Evolutionary conservation across 352 stramenopile genomes (phyloP), one percentile per base, ranked within the genome.

Genomic region (Elongisporangium anandrum): DNA sequence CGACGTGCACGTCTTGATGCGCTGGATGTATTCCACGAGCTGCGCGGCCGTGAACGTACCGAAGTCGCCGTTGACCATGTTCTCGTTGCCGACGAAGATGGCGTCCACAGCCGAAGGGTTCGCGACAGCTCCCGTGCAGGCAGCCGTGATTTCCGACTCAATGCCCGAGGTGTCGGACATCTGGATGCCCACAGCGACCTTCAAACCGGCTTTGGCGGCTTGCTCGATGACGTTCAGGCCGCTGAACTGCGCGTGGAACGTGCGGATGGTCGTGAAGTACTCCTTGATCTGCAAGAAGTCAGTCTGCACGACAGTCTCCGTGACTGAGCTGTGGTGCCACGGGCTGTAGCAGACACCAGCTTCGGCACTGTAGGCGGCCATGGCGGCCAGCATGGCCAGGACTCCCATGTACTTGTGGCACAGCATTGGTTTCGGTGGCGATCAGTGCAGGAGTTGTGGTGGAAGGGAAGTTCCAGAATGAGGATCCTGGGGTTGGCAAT

Each of bases 71-170:
- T 87, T 87, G 49, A 67, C 57, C 17, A 93, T 68, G 73, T 86
- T 73, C 57, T 93, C 84, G 72, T 91, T 93, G 49, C 84, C 84
- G 29, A 88, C 80, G 63, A 79, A 91, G 50, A 93, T 72, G 8
- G 67, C 69, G 19, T 87, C 63, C 20, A 93, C 66, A 0, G 53
- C 61, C 13, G 58, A 39, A 0, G 78, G 66, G 59, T 85, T 65
- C 21, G 50, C 53, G 39, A 66, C 48, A 34, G 73, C 83, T 29
- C 76, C 84, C 4, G 69, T 61, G 60, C 85, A 83, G 21, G 80
- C 79, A 22, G 84, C 81, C 26, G 81, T 38, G 60, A 93, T 84
- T 59, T 89, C 77, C 23, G 50, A 54, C n/a, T 78, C 60, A 16
- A 84, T 72, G 0, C 23, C 38, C 2, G 34, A n/a, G 20, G 62